These are phyloP conservation scores for Entophlyctis helioformis DNA, from an alignment of 192 early-diverging fungal species.

Conservation along the genomic window DNA sequence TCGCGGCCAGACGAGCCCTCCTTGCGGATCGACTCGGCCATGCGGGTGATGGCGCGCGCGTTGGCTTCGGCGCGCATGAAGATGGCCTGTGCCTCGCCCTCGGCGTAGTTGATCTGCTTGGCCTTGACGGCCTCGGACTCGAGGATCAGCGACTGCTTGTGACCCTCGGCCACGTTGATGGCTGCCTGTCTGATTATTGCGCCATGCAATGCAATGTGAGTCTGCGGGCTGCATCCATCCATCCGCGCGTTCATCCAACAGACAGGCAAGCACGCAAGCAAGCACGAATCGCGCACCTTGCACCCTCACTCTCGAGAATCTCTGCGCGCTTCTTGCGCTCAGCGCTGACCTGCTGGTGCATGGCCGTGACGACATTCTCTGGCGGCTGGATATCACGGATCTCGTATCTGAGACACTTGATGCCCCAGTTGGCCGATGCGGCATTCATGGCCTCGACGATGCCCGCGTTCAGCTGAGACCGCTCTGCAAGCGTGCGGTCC, in stretches of 20 bases:
- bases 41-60: constrained; percentile 63
- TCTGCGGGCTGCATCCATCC: too few species aligned
- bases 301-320: constrained; percentile 58
- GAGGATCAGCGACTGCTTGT: constrained; percentile 80
- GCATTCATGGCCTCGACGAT: constrained; percentile 92
- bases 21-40: constrained; percentile 60
- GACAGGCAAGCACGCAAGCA: too few species aligned
- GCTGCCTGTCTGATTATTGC: constrained; percentile 76
- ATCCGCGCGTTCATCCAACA: too few species aligned
- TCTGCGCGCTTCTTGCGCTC: constrained; percentile 93
- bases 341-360: constrained; percentile 97
- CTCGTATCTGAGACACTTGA: constrained; percentile 90
- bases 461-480: constrained; percentile 81
- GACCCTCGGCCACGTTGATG: constrained; percentile 95
- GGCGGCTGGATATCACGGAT: constrained; percentile 95
- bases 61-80: constrained; percentile 70
- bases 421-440: constrained; percentile 92
- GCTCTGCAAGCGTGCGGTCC: constrained; percentile 88
- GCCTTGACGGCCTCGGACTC: constrained; percentile 88
- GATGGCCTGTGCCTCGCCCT: constrained; percentile 84
- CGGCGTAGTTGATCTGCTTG: constrained; percentile 82
- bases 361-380: constrained; percentile 82
- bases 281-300: constrained; percentile 21
- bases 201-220: too few species aligned
- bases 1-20: constrained; percentile 48